Percentiles rank a stretch among this genome's conserved stretches.
phyloP scores from a whole-genome alignment of 1,284 basidiomycete genomes.

The Hemileia vastatrix region DNA sequence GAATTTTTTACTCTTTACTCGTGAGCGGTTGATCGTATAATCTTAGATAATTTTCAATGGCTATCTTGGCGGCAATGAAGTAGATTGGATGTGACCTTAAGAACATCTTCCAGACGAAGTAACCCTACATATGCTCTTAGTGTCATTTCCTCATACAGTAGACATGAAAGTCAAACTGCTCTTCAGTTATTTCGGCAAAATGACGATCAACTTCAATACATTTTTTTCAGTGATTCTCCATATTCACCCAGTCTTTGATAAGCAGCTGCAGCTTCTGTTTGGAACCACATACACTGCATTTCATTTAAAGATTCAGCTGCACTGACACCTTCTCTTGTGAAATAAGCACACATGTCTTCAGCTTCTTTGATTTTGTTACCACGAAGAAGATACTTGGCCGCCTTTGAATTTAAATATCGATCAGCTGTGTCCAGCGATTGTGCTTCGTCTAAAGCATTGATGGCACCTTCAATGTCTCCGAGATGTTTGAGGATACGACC shows the following conservation, averaged over 20 bases:
- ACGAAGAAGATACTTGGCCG: conserved; percentile 79
- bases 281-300: conserved; percentile 87
- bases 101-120: no score
- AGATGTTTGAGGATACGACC: conserved; percentile 77
- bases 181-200: conserved; percentile 85
- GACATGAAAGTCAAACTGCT: conserved; percentile 96
- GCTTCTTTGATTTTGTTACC: conserved; percentile 70
- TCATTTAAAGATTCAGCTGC: conserved; percentile 78
- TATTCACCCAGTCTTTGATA: conserved; percentile 58
- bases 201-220: no score
- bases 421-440: conserved; percentile 84
- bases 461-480: conserved; percentile 69
- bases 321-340: no score
- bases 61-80: no score
- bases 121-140: conserved; percentile 72
- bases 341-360: conserved; percentile 61
- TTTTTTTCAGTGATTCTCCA: conserved; percentile 75
- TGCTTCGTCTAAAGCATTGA: conserved; percentile 68
- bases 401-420: conserved; percentile 87
- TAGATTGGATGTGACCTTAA: no score
- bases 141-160: conserved; percentile 86
- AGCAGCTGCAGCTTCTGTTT: conserved; percentile 70
- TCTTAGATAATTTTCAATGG: no score
- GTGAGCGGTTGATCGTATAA: no score
- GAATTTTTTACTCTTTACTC: no score